Conservation (phyloP, 2,329 filamentous ascomycete species). For the Aspergillus persii region DNA sequence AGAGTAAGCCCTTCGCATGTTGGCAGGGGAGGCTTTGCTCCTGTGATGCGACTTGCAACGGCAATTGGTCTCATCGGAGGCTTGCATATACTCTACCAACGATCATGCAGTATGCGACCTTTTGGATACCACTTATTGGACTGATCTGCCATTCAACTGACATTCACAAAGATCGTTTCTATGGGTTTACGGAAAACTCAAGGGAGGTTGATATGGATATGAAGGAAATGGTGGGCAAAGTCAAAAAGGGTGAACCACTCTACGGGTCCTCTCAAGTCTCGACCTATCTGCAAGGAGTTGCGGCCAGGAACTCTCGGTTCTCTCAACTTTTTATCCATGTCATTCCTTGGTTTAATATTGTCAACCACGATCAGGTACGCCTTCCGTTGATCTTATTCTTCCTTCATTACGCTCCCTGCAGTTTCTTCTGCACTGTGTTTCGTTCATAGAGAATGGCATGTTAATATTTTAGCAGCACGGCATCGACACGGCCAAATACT, state of each 20-base stretch:
- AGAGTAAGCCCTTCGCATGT: constrained; percentile 80
- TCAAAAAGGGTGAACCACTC: constrained; percentile 85
- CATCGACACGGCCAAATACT: constrained; percentile 98
- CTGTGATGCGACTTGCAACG: constrained; percentile 75
- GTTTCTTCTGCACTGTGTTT: background rate
- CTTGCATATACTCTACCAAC: constrained; percentile 80
- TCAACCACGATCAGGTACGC: constrained; percentile 76
- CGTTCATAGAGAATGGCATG: background rate
- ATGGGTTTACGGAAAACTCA: constrained; percentile 88
- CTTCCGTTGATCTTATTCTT: background rate
- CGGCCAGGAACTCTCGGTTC: constrained; percentile 89
- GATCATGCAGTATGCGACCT: constrained; percentile 71
- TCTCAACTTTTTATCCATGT: constrained; percentile 78
- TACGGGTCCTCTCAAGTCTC: constrained; percentile 79
- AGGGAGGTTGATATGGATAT: constrained; percentile 95
- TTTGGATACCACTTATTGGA: background rate
- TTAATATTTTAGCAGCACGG: constrained; percentile 63
- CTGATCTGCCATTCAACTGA: constrained; percentile 8
- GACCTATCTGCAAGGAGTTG: constrained; percentile 90
- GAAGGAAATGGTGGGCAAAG: constrained; percentile 95
- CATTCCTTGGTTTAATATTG: constrained; percentile 96
- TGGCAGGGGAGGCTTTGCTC: constrained; percentile 76
- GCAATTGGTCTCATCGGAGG: constrained; percentile 73
- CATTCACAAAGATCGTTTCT: constrained; percentile 73
- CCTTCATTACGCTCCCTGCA: no score